Base-by-base conservation (phyloP, 805 yeast species). In the Cyberlindnera lachancei region DNA sequence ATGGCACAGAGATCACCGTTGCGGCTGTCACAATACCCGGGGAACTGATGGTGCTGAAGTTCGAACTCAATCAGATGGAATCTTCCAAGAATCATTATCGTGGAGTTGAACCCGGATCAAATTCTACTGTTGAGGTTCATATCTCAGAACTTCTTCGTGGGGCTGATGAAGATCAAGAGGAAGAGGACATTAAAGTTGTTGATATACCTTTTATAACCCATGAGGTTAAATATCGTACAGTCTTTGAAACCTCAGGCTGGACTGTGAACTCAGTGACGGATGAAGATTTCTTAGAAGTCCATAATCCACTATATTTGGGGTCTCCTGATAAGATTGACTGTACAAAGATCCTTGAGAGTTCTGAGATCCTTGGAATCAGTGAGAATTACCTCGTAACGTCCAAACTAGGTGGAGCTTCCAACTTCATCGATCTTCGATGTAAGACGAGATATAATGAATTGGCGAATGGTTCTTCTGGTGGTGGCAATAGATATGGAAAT, bases 241-340 rank as follows among this genome's bases (percentile, higher is more conserved):
- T 61, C 9, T 33, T 73, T 17, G 55, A 55, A 7, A 76, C 70
- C 28, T 68, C 64, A 35, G 73, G 66, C 19, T 78, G 85, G 84
- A 65, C 79, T 0, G 53, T 65, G 6, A 59, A 56, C 29, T 60
- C 59, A 9, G 48, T 76, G 2, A 51, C 55, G 15, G 49, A 58
- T 2, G 41, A 41, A 5, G 60, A 50, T 34, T 77, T 79, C 55
- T 60, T 64, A 35, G 55, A 56, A n/a, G 84, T 77, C 6, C 49
- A 55, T 23, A 61, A 70, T 5, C 38, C 75, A 3, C 47, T 55
- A n/a, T 66, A 66, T 10, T 56, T 74, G 31, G 72, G 75, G 34
- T 48, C 52, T 4, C 43, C 48, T 37, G 35, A 58, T 2, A 52
- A 59, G 20, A 66, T 68, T 28, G 52, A 53, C 9, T 36, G 46